Percentiles rank a stretch among this genome's conserved stretches.
phyloP scores from a whole-genome alignment of 2,329 filamentous ascomycete species.

The Allantophomopsis cytisporea region DNA sequence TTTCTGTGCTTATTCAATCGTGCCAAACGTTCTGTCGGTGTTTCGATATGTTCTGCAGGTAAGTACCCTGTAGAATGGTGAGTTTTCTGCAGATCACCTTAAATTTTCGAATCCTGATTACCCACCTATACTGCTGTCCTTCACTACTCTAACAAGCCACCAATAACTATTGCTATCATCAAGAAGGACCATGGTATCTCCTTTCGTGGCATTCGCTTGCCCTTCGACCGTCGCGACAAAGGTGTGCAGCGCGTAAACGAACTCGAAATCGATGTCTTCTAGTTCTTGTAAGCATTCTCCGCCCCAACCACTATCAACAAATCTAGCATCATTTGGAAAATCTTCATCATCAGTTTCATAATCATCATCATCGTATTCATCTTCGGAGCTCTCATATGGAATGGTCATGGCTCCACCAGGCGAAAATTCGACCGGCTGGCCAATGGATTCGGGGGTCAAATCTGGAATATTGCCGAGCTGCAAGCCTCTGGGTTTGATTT shows the following conservation, averaged over 20 bases:
- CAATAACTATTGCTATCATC: conserved; percentile 99
- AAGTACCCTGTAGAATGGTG: conserved; percentile 56
- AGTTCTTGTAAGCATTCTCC: conserved; percentile 74
- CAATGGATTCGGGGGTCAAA: no score
- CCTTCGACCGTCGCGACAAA: conserved; percentile 97
- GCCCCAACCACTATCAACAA: conserved; percentile 61
- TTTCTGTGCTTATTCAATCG: conserved; percentile 96
- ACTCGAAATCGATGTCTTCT: conserved; percentile 99
- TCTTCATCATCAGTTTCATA: conserved; percentile 48
- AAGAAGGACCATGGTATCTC: conserved; percentile 94
- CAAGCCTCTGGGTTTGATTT: no score
- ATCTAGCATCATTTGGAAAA: conserved; percentile 38
- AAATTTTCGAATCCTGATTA: conserved; percentile 2
- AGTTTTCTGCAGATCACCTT: not conserved
- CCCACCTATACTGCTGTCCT: conserved; percentile 84
- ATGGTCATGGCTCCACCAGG: conserved; percentile 12
- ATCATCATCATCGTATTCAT: conserved; percentile 31
- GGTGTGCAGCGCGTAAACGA: conserved; percentile 95
- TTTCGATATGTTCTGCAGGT: conserved; percentile 96
- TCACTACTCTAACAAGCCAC: conserved; percentile 96
- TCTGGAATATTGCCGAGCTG: no score
- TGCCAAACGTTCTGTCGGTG: conserved; percentile 85
- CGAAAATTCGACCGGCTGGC: no score
- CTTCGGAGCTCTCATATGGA: conserved; percentile 27
- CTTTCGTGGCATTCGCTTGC: conserved; percentile 95